Evolutionary conservation across 225 moss, liverwort and hornwort genomes (phyloP).

Genomic region (Lunularia cruciata): DNA sequence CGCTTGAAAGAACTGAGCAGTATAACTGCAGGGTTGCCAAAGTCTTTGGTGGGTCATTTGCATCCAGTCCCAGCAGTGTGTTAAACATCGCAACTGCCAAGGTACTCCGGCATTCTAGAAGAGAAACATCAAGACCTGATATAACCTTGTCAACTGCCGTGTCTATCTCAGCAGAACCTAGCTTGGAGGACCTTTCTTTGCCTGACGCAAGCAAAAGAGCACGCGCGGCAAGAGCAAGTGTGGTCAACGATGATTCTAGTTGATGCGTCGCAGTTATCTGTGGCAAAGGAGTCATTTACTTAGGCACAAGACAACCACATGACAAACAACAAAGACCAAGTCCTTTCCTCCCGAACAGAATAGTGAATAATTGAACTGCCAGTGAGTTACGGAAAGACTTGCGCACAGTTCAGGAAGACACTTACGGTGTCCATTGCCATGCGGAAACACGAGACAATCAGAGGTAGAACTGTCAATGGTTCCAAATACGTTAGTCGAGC

Average conservation of each 20-base stretch:
- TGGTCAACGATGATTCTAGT: constrained; percentile 65
- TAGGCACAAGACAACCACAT: neutral
- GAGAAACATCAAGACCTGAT: constrained; percentile 49
- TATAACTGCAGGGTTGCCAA: constrained; percentile 80
- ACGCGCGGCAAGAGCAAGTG: constrained; percentile 66
- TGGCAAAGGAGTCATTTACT: neutral
- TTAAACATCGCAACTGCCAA: constrained; percentile 74
- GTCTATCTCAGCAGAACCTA: constrained; percentile 15
- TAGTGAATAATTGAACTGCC: no score
- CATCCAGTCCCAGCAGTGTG: constrained; percentile 78
- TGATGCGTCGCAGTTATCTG: constrained; percentile 91
- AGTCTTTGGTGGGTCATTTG: constrained; percentile 84
- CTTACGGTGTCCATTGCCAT: constrained; percentile 77
- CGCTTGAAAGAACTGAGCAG: constrained; percentile 80
- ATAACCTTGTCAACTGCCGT: constrained; percentile 30
- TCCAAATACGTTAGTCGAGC: constrained; percentile 65
- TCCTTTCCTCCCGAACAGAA: no score
- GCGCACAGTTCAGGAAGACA: no score
- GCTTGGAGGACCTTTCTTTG: constrained; percentile 19
- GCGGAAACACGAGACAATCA: constrained; percentile 71
- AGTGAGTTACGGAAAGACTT: no score
- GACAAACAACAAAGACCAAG: neutral
- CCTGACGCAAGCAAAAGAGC: constrained; percentile 70
- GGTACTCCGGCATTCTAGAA: constrained; percentile 57
- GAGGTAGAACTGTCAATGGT: constrained; percentile 67